Evolutionary conservation across 2,329 filamentous ascomycete species (phyloP), one percentile per base, ranked within the genome.

Genomic region (Emmonsia crescens): DNA sequence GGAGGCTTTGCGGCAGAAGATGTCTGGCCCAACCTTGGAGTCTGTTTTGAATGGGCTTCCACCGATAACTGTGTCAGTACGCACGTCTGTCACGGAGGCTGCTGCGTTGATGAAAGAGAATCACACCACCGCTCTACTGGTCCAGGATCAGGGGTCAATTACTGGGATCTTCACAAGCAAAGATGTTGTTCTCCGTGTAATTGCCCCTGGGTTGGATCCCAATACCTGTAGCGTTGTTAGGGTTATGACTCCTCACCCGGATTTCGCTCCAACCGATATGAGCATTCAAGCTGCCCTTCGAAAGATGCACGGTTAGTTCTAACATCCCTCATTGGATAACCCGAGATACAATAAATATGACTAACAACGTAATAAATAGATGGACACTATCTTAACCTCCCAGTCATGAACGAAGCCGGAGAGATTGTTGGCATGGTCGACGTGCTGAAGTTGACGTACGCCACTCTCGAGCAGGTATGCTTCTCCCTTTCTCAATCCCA

Each of bases 401-500:
- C 94, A 9, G 94, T 99, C 65, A 99, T 99, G 94, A 96, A 96
- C 75, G 91, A 96, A 67, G 83, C 85, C 64, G 94, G 93, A 66
- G 94, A 99, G 76, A 99, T 99, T 72, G 94, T 99, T 62, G 94
- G 94, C 70, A 99, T 99, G 94, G 94, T 99, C 31, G 94, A 99
- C 76, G 94, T 99, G 63, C 84, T 99, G 65, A 97, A 97, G 79
- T 83, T 99, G 71, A 99, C 94, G 27, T 99, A 99, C 76, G 94
- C 94, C 57, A 99, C 94, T 5, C 83, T 99, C 60, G 94, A 99
- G 77, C 93, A 96, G 79, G 91, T 96, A 77, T 60, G 75, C 68
- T 55, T 55, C 49, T 19, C 21, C 31, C 3, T 54, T 54, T 38
- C 36, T 38, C 9, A 4, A 33, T 36, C 21, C 16, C 19, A 21